phyloP scores from a whole-genome alignment of 805 yeast genomes.

The Saccharomycopsis synnaedendra region DNA sequence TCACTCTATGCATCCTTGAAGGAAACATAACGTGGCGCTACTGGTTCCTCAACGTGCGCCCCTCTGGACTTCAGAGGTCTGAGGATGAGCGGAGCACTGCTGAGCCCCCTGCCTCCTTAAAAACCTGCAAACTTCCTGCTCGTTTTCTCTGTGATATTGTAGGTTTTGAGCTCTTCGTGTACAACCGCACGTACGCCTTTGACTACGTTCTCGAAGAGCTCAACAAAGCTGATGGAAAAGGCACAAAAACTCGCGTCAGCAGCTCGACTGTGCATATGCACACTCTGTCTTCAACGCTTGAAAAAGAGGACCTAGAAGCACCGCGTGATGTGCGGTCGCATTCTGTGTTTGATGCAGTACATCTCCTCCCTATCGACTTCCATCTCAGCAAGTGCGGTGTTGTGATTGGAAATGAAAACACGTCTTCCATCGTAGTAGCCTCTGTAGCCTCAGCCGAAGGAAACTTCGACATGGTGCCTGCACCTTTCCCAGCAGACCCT shows the following conservation, averaged over 20 bases:
- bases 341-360: slow-evolving; percentile 5
- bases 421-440: slow-evolving; percentile 59
- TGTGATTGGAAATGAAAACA: slow-evolving; percentile 68
- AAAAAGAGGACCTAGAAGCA: no score
- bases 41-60: slow-evolving; percentile 50
- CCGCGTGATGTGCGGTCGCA: neutral
- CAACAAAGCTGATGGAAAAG: slow-evolving; percentile 15
- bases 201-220: slow-evolving; percentile 43
- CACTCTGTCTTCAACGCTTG: neutral
- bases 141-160: slow-evolving; percentile 47
- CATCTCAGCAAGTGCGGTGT: slow-evolving; percentile 55
- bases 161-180: slow-evolving; percentile 77
- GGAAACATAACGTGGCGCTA: slow-evolving; percentile 84
- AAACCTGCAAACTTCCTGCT: slow-evolving; percentile 42
- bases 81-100: slow-evolving; percentile 7
- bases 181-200: slow-evolving; percentile 71
- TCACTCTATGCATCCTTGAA: slow-evolving; percentile 56
- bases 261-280: neutral
- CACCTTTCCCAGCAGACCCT: slow-evolving; percentile 27
- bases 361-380: slow-evolving; percentile 51
- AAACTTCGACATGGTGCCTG: slow-evolving; percentile 38
- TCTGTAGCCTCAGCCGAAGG: slow-evolving; percentile 49
- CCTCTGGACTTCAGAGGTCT: slow-evolving; percentile 16
- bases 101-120: slow-evolving; percentile 14
- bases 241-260: neutral